Percentiles rank a stretch among this genome's conserved stretches.
Conservation (phyloP, 768 basidiomycete species). For the Leccinum subgranulosum region DNA sequence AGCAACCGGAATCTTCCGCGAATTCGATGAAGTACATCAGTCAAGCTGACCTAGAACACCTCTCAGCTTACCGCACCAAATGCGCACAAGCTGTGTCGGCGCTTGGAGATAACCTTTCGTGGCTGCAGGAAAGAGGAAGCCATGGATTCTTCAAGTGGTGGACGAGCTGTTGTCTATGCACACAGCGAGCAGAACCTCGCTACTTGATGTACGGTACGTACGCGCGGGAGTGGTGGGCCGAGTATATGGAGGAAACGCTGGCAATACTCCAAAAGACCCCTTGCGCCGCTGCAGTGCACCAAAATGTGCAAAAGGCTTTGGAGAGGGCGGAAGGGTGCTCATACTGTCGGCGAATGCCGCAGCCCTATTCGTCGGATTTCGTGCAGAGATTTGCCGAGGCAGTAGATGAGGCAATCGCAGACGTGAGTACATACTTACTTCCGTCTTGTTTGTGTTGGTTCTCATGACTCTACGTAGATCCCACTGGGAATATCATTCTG, state of each 20-base stretch:
- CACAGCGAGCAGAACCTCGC: conserved; percentile 19
- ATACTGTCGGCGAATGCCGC: conserved; percentile 19
- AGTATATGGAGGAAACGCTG: conserved; percentile 29
- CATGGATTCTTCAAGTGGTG: conserved; percentile 28
- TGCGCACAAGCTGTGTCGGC: conserved; percentile 18
- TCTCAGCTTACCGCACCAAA: conserved; percentile 18
- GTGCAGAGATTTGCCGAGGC: conserved; percentile 21
- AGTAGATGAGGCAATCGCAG: conserved; percentile 16
- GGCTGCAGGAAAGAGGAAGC: conserved; percentile 22
- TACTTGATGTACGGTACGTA: conserved; percentile 26
- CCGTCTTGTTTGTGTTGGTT: not conserved
- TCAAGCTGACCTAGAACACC: conserved; percentile 10
- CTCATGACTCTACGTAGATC: conserved; percentile 10
- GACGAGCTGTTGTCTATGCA: conserved; percentile 26
- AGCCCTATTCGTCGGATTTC: conserved; percentile 21
- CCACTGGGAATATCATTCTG: conserved; percentile 20
- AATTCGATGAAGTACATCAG: conserved; percentile 5
- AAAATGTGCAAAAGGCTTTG: conserved; percentile 17
- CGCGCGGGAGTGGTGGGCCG: conserved; percentile 31
- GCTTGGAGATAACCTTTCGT: conserved; percentile 20
- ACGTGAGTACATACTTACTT: conserved; percentile 11
- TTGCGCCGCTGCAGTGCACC: conserved; percentile 17
- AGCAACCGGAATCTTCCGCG: conserved; percentile 6
- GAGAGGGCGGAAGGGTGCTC: conserved; percentile 16
- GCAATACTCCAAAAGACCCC: conserved; percentile 21